Conservation (phyloP, 805 yeast genomes). For the Saccharomycopsis microspora region DNA sequence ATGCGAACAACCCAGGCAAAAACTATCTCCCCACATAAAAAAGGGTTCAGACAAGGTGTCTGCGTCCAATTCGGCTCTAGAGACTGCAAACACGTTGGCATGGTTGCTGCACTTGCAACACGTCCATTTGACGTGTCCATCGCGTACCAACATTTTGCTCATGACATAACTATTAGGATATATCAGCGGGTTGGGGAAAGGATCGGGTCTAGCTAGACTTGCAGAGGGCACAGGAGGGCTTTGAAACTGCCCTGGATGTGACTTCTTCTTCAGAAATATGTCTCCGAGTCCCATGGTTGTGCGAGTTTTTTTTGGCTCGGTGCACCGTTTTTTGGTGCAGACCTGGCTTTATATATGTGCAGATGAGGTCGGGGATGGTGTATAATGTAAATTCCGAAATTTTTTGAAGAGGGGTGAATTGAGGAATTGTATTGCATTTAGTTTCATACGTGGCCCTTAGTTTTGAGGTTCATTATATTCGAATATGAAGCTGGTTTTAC, state of each 20-base stretch:
- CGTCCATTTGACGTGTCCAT: slow-evolving; percentile 12
- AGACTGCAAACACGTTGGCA: slow-evolving; percentile 7
- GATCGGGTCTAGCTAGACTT: background rate
- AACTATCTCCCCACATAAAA: slow-evolving; percentile 15
- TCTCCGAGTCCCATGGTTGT: too few relatives aligned
- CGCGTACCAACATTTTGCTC: slow-evolving; percentile 5
- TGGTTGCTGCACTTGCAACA: slow-evolving; percentile 14
- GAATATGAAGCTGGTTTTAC: too few relatives aligned
- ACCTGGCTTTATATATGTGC: too few relatives aligned
- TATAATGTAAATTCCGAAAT: too few relatives aligned
- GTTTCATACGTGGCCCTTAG: too few relatives aligned
- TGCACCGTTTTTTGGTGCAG: too few relatives aligned
- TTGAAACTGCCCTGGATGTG: background rate
- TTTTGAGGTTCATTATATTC: too few relatives aligned
- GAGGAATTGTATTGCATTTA: too few relatives aligned
- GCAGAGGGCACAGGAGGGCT: background rate
- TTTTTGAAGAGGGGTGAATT: too few relatives aligned
- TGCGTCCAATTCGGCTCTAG: slow-evolving; percentile 5
- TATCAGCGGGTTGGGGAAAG: slow-evolving; percentile 3
- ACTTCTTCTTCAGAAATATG: background rate
- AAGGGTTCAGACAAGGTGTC: slow-evolving; percentile 13
- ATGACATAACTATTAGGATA: slow-evolving; percentile 10
- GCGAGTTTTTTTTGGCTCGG: too few relatives aligned
- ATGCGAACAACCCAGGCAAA: slow-evolving; percentile 13
- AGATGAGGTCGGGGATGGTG: too few relatives aligned